Evolutionary conservation across 1,284 basidiomycete species (phyloP).

Genomic region (Puccinia hordei): DNA sequence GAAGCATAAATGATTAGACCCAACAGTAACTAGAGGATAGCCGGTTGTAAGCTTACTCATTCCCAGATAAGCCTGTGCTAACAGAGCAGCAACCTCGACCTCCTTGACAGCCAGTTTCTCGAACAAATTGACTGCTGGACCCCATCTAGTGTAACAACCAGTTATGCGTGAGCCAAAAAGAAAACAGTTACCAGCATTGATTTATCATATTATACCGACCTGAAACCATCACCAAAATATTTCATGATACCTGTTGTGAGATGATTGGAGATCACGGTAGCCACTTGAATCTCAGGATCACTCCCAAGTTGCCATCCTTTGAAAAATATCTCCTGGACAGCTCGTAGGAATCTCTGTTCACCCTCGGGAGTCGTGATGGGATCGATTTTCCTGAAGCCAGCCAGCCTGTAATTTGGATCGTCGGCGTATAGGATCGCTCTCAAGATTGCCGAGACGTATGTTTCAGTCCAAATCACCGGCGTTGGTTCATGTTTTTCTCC

Average conservation of each 20-base stretch:
- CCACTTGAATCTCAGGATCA: conserved; percentile 97
- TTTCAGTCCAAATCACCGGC: conserved; percentile 92
- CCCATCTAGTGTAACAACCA: conserved; percentile 57
- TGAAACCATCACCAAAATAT: conserved; percentile 89
- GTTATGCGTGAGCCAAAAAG: background rate
- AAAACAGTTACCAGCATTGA: background rate
- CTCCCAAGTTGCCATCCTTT: conserved; percentile 99
- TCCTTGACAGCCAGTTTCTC: conserved; percentile 83
- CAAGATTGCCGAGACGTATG: conserved; percentile 88
- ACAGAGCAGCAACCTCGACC: conserved; percentile 83
- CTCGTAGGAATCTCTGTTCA: conserved; percentile 85
- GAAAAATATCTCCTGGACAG: conserved; percentile 84
- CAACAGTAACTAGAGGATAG: background rate
- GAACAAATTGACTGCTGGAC: conserved; percentile 89
- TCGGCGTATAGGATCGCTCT: conserved; percentile 92
- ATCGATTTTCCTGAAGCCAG: conserved; percentile 92
- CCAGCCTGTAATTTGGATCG: conserved; percentile 85
- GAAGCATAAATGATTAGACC: background rate
- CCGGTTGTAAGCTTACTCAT: conserved; percentile 71
- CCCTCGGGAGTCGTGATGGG: conserved; percentile 87
- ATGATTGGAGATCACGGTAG: conserved; percentile 95
- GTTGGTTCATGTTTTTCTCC: conserved; percentile 95
- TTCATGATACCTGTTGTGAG: conserved; percentile 92
- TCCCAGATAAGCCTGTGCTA: conserved; percentile 88
- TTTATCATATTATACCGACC: conserved; percentile 62